These are phyloP conservation scores for Boletus sp. DNA, from an alignment of 768 basidiomycete genomes.

Conservation along the genomic window DNA sequence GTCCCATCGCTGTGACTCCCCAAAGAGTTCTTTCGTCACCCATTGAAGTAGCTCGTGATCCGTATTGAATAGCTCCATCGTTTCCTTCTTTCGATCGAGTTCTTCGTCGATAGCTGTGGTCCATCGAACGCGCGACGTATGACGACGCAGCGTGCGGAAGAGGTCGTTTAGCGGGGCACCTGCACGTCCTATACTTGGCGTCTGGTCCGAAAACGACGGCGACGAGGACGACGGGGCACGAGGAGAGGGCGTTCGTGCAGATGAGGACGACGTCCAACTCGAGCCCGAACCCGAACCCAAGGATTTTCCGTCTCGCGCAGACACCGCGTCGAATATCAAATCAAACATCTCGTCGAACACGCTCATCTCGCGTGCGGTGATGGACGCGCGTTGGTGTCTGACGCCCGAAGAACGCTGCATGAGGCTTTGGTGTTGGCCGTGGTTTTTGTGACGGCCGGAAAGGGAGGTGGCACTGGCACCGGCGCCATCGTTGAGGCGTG, in stretches of 20 bases:
- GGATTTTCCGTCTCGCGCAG: conserved; percentile 29
- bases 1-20: conserved; percentile 50
- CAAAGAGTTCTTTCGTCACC: conserved; percentile 70
- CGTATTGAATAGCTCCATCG: conserved; percentile 65
- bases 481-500: conserved; percentile 7
- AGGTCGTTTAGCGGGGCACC: conserved; percentile 42
- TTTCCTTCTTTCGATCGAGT: conserved; percentile 69
- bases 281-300: background rate
- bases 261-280: background rate
- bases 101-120: conserved; percentile 51
- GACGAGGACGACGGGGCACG: background rate
- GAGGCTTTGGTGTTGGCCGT: background rate
- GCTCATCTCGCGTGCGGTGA: conserved; percentile 65
- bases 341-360: conserved; percentile 75
- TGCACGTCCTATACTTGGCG: conserved; percentile 17
- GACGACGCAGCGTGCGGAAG: conserved; percentile 53
- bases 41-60: conserved; percentile 74
- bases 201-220: conserved; percentile 2
- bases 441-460: background rate
- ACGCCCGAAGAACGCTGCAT: conserved; percentile 12
- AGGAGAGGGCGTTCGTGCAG: background rate
- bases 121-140: conserved; percentile 50
- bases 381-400: conserved; percentile 46
- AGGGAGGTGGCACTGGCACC: background rate
- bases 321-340: conserved; percentile 60